A percentile compares a stretch with the other conserved stretches of the same genome.
Evolutionary conservation across 768 basidiomycete genomes (phyloP).

Genomic region (Boletellus ananiceps): DNA sequence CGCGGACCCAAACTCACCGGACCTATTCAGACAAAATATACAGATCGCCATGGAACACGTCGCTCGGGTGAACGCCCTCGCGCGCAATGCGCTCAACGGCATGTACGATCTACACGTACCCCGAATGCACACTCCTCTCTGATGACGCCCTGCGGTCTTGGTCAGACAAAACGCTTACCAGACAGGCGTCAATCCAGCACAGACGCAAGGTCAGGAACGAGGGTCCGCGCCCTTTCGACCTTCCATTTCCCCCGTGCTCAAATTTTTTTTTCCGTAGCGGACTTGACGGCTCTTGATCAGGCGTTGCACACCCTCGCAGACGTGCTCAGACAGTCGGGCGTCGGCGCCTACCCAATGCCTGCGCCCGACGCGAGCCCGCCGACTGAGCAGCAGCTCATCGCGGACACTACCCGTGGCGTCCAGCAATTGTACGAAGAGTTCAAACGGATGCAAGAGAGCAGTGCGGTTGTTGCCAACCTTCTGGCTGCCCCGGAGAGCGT

Average conservation of each 20-base stretch:
- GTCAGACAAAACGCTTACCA: constrained; percentile 60
- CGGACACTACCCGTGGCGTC: constrained; percentile 39
- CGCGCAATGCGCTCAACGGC: constrained; percentile 44
- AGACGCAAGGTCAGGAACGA: constrained; percentile 46
- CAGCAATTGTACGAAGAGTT: constrained; percentile 47
- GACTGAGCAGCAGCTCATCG: constrained; percentile 44
- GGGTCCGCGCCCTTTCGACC: background rate
- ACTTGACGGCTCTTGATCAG: constrained; percentile 50
- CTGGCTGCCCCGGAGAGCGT: constrained; percentile 29
- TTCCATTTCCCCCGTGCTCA: no score
- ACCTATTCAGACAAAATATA: constrained; percentile 57
- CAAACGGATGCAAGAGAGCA: constrained; percentile 53
- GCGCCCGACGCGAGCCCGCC: constrained; percentile 28
- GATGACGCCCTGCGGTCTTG: background rate
- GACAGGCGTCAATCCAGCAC: constrained; percentile 46
- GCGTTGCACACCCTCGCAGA: constrained; percentile 43
- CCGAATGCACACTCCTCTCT: background rate
- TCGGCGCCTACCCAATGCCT: constrained; percentile 59
- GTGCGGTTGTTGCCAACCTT: constrained; percentile 47
- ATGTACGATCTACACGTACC: constrained; percentile 41
- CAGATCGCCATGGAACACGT: constrained; percentile 47
- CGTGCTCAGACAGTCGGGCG: constrained; percentile 52
- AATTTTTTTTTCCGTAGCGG: constrained; percentile 30
- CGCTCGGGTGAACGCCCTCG: constrained; percentile 43
- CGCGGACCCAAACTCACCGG: constrained; percentile 54